Evolutionary conservation across 345 rosid genomes (phyloP).

Genomic region (Balakata baccata): DNA sequence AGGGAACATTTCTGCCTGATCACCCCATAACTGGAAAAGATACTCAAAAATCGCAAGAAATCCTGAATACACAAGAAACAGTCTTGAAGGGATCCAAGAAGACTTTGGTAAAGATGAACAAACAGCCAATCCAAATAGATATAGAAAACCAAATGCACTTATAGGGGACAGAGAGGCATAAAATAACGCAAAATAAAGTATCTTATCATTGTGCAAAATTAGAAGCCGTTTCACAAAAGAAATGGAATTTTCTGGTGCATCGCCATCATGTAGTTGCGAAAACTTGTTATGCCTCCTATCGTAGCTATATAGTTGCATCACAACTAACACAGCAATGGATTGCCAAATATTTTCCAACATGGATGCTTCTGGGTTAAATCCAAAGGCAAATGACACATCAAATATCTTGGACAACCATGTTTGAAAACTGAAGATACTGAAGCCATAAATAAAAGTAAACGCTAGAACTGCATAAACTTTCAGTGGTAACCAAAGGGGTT

Average conservation of each 20-base stretch:
- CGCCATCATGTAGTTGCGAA: background rate
- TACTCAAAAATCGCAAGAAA: slow-evolving; percentile 35
- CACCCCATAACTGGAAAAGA: slow-evolving; percentile 43
- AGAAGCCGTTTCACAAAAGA: slow-evolving; percentile 33
- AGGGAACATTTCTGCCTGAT: slow-evolving; percentile 34
- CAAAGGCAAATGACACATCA: slow-evolving; percentile 28
- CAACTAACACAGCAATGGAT: slow-evolving; percentile 36
- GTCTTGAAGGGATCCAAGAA: slow-evolving; percentile 37
- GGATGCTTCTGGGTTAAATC: slow-evolving; percentile 36
- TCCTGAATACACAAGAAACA: slow-evolving; percentile 41
- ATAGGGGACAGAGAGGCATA: slow-evolving; percentile 44
- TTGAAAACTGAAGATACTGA: slow-evolving; percentile 29
- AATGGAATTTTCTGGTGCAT: slow-evolving; percentile 13
- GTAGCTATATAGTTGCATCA: slow-evolving; percentile 45
- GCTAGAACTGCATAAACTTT: slow-evolving; percentile 36
- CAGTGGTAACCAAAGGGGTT: slow-evolving; percentile 40
- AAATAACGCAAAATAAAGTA: slow-evolving; percentile 32
- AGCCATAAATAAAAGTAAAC: slow-evolving; percentile 32
- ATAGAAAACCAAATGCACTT: slow-evolving; percentile 38
- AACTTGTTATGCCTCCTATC: slow-evolving; percentile 37
- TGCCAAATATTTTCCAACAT: slow-evolving; percentile 35
- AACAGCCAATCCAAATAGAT: slow-evolving; percentile 35
- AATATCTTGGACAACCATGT: slow-evolving; percentile 31
- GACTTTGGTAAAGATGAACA: slow-evolving; percentile 42
- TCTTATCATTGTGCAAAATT: slow-evolving; percentile 45